Evolutionary conservation across 1,284 basidiomycete genomes (phyloP).

Genomic region (Ceraceosorus bombacis): DNA sequence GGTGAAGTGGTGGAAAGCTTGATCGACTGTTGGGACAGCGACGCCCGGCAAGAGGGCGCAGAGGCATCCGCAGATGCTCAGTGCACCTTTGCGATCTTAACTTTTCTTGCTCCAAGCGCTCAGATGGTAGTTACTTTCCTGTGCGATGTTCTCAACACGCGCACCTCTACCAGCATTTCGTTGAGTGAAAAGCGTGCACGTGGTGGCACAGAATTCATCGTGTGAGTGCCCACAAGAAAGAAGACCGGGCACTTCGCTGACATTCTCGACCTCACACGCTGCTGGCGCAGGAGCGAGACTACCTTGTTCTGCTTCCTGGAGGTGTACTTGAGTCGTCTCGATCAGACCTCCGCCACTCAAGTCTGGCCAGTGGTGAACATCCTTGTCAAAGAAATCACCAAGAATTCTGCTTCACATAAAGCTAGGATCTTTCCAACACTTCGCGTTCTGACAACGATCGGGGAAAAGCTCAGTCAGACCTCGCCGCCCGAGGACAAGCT

Average conservation of each 20-base stretch:
- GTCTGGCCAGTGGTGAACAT: constrained; percentile 69
- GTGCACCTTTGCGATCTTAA: constrained; percentile 67
- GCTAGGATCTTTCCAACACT: constrained; percentile 65
- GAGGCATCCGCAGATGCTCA: background rate
- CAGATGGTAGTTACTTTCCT: constrained; percentile 82
- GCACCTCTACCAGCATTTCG: constrained; percentile 16
- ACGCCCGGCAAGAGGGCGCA: no score
- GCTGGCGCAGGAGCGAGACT: constrained; percentile 40
- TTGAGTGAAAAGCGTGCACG: constrained; percentile 10
- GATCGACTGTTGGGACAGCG: constrained; percentile 62
- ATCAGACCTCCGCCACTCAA: constrained; percentile 80
- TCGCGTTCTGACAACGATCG: constrained; percentile 71
- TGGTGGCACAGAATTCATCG: constrained; percentile 7
- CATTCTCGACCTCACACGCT: background rate
- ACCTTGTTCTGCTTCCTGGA: constrained; percentile 75
- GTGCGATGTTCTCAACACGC: constrained; percentile 57
- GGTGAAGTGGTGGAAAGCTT: constrained; percentile 73
- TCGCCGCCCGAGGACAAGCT: constrained; percentile 84
- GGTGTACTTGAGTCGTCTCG: constrained; percentile 72
- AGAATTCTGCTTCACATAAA: constrained; percentile 31
- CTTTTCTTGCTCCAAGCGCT: constrained; percentile 72
- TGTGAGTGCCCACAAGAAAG: constrained; percentile 21
- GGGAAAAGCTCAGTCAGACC: constrained; percentile 69
- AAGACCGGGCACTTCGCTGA: constrained; percentile 53
- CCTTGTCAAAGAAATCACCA: constrained; percentile 69